Evolutionary conservation across 1,284 basidiomycete species (phyloP), one percentile per base, ranked within the genome.

Genomic region (Porogramme epimiltina): DNA sequence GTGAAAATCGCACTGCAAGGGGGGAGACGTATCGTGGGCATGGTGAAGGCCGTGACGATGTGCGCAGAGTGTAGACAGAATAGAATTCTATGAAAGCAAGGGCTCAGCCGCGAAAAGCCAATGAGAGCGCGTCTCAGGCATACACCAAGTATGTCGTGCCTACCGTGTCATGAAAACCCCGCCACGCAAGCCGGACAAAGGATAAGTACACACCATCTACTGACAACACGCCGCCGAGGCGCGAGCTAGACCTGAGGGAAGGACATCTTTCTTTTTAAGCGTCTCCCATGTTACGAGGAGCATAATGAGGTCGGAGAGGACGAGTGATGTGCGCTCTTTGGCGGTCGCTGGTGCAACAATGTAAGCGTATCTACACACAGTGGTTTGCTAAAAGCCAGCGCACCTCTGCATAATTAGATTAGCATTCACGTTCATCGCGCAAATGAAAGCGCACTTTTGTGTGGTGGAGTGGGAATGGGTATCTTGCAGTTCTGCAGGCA

Each of bases 71-170:
- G 34, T 10, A 42, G 31, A 22, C 42, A 8, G 20, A 42, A 22
- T 1, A 49, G 47, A 2, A 42, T 18, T 8, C 47, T 49, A 24
- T 9, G 23, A 16, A 13, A 22, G 3, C 13, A 5, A n/a, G n/a
- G n/a, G n/a, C n/a, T n/a, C n/a, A n/a, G n/a, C n/a, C n/a, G n/a
- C n/a, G n/a, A n/a, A n/a, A n/a, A n/a, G n/a, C n/a, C n/a, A n/a
- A n/a, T n/a, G n/a, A n/a, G n/a, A n/a, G n/a, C n/a, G n/a, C n/a
- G n/a, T n/a, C n/a, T n/a, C n/a, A n/a, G 10, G 20, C 47, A 16
- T 23, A 50, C 48, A 39, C 25, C 16, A 50, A 50, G 48, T 44
- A 44, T n/a, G 39, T 28, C 3, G 25, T 43, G 2, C 48, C 48
- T 50, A 31, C n/a, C 31, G 8, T 15, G 13, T 13, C 8, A n/a